Percentiles rank a stretch among this genome's conserved stretches.
Conservation (phyloP, 139 green algal genomes). For the Tetradesmus lagerheimii region DNA sequence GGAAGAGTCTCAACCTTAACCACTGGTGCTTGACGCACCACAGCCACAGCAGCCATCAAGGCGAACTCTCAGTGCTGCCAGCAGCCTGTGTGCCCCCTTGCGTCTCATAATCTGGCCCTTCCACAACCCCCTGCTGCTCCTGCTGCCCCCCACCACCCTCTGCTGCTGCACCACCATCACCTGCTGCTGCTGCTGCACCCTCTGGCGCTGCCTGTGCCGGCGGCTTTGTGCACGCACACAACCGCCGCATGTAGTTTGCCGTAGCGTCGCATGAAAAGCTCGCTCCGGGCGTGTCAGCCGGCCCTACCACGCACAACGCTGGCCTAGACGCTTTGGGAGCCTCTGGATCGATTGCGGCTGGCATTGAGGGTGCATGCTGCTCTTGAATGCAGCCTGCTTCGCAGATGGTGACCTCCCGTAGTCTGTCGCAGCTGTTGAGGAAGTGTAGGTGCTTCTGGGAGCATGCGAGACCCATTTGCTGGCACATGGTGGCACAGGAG, state of each 20-base stretch:
- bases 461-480: conserved; percentile 52
- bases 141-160: neutral
- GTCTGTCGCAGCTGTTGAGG: conserved; percentile 80
- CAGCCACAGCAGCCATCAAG: neutral
- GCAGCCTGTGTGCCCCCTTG: neutral
- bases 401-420: conserved; percentile 70
- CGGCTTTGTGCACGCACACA: conserved; percentile 64
- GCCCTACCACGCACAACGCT: conserved; percentile 70
- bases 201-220: neutral
- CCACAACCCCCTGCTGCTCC: neutral
- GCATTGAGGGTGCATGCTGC: conserved; percentile 38
- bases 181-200: conserved; percentile 1
- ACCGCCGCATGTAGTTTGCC: conserved; percentile 54
- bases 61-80: too few species aligned
- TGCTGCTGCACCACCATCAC: neutral
- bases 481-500: conserved; percentile 66
- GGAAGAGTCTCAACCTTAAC: too few species aligned
- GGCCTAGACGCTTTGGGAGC: conserved; percentile 76
- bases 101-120: neutral
- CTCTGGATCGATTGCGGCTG: conserved; percentile 66
- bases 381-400: conserved; percentile 62
- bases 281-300: neutral
- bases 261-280: conserved; percentile 53
- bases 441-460: conserved; percentile 53
- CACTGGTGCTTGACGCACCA: too few species aligned